Evolutionary conservation across 2,329 filamentous ascomycete genomes (phyloP).

Genomic region (Parafenestella ontariensis): DNA sequence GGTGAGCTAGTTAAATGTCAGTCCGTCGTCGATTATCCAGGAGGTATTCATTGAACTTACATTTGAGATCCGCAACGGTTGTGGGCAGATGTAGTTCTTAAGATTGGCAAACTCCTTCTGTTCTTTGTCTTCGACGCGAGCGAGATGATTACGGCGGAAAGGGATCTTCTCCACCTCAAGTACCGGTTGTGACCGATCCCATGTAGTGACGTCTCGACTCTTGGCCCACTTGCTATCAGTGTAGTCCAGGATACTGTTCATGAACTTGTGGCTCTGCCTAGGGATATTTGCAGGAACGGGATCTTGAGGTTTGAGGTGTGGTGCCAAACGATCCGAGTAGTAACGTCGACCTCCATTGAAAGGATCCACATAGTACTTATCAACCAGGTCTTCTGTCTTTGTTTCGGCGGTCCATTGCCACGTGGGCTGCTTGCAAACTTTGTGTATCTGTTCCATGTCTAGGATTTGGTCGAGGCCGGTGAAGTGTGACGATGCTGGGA

Average conservation of each 20-base stretch:
- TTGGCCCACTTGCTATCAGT: constrained; percentile 77
- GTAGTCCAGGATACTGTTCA: constrained; percentile 77
- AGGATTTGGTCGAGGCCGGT: constrained; percentile 51
- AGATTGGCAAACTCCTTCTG: constrained; percentile 58
- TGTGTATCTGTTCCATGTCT: constrained; percentile 67
- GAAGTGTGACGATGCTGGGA: not conserved
- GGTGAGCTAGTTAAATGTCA: constrained; percentile 64
- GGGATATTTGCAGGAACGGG: constrained; percentile 66
- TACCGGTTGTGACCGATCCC: constrained; percentile 79
- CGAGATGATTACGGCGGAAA: constrained; percentile 83
- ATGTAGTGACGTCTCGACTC: constrained; percentile 55
- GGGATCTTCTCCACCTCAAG: constrained; percentile 76
- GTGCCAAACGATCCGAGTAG: constrained; percentile 56
- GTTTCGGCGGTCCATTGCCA: constrained; percentile 56
- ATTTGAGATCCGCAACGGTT: constrained; percentile 77
- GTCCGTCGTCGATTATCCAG: not conserved
- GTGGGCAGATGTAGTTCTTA: constrained; percentile 74
- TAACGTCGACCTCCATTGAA: constrained; percentile 66
- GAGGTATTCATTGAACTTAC: constrained; percentile 60
- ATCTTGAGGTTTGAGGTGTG: constrained; percentile 68
- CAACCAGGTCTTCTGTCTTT: constrained; percentile 49
- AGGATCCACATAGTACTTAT: constrained; percentile 63
- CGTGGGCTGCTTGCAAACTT: constrained; percentile 49
- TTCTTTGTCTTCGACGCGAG: constrained; percentile 62
- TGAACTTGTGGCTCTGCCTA: constrained; percentile 38